A percentile compares a stretch with the other conserved stretches of the same genome.
phyloP scores from a whole-genome alignment of 2,329 filamentous ascomycete species.

The Botryotinia calthae region DNA sequence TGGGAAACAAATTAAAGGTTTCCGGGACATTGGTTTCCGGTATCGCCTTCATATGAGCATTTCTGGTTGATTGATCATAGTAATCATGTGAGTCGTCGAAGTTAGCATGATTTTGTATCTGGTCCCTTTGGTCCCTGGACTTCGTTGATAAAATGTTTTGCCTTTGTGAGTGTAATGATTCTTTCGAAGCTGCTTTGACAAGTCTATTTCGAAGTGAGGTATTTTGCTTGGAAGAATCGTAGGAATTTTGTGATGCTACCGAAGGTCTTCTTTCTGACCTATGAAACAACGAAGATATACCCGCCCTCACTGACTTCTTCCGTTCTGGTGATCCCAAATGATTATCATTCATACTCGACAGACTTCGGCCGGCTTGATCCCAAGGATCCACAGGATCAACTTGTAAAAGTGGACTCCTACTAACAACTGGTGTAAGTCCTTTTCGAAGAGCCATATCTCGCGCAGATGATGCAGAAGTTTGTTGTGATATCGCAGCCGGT shows the following conservation, averaged over 20 bases:
- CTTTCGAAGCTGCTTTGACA: constrained; percentile 32
- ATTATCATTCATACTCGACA: neutral
- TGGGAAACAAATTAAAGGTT: constrained; percentile 1
- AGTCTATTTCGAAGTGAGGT: constrained; percentile 27
- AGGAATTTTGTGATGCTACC: constrained; percentile 19
- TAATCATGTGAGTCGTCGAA: constrained; percentile 28
- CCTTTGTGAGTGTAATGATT: constrained; percentile 33
- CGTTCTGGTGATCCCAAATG: constrained; percentile 12
- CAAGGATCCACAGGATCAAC: constrained; percentile 25
- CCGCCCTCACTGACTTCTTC: constrained; percentile 36
- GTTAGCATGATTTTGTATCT: neutral
- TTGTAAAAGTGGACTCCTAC: constrained; percentile 32
- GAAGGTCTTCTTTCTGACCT: constrained; percentile 26
- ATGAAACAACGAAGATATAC: constrained; percentile 37
- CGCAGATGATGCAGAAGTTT: constrained; percentile 44
- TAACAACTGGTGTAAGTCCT: constrained; percentile 37
- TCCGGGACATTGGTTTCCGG: constrained; percentile 31
- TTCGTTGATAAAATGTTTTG: constrained; percentile 30
- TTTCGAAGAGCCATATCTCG: constrained; percentile 42
- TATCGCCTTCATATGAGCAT: constrained; percentile 31
- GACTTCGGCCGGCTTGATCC: constrained; percentile 9
- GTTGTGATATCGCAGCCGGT: constrained; percentile 43
- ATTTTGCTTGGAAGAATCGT: constrained; percentile 21
- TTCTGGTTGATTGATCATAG: constrained; percentile 31
- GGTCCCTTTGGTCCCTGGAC: constrained; percentile 24